Conservation (phyloP, 2,329 filamentous ascomycete genomes). For the Acrodontium crateriforme region DNA sequence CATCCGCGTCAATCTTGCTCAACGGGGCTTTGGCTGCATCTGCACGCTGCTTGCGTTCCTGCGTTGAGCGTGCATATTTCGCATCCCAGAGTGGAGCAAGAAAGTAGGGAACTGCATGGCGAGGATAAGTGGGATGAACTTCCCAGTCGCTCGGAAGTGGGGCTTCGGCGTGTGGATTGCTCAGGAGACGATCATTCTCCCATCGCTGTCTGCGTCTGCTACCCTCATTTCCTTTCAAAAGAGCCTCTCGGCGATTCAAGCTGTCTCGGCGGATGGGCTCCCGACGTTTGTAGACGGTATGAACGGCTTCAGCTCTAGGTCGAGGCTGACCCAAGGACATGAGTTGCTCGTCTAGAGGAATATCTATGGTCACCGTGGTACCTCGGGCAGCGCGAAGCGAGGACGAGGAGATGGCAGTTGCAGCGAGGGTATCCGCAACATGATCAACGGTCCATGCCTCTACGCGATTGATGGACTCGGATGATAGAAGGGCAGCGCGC, state of each 20-base stretch:
- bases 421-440: slow-evolving; percentile 28
- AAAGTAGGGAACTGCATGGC: slow-evolving; percentile 73
- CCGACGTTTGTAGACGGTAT: slow-evolving; percentile 35
- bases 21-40: slow-evolving; percentile 35
- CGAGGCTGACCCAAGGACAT: slow-evolving; percentile 9
- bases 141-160: slow-evolving; percentile 74
- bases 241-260: slow-evolving; percentile 53
- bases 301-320: slow-evolving; percentile 13
- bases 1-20: slow-evolving; percentile 32
- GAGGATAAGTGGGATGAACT: slow-evolving; percentile 65
- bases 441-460: slow-evolving; percentile 36
- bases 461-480: slow-evolving; percentile 18
- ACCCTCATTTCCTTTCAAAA: slow-evolving; percentile 84
- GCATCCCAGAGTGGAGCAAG: slow-evolving; percentile 76
- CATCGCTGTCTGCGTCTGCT: slow-evolving; percentile 73
- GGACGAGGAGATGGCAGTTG: slow-evolving; percentile 25
- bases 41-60: slow-evolving; percentile 24
- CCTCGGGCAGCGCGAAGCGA: slow-evolving; percentile 27
- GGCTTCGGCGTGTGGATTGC: slow-evolving; percentile 74
- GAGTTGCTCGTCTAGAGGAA: slow-evolving; percentile 55
- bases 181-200: slow-evolving; percentile 87
- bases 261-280: slow-evolving; percentile 46
- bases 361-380: slow-evolving; percentile 52
- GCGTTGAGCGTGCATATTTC: slow-evolving; percentile 23
- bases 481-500: no score